Conservation (phyloP, 1,284 basidiomycete genomes). For the Polyporus tsugae region DNA sequence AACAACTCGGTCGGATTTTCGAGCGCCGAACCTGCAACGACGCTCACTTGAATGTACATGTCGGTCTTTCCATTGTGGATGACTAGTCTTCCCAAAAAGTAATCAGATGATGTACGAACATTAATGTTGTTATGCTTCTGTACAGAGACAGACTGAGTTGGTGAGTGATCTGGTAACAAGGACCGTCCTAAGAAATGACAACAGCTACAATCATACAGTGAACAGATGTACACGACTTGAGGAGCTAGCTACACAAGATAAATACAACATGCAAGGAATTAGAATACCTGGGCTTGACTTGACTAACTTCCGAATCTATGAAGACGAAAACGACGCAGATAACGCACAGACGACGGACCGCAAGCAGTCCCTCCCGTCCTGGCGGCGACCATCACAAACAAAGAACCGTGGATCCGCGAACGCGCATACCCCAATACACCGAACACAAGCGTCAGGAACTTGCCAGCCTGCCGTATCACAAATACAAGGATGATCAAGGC, state of each 20-base stretch:
- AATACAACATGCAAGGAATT: slow-evolving; percentile 22
- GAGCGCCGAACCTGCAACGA: too few relatives aligned
- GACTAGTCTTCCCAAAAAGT: too few relatives aligned
- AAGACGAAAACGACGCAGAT: background rate
- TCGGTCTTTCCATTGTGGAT: too few relatives aligned
- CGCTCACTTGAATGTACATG: too few relatives aligned
- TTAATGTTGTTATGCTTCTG: too few relatives aligned
- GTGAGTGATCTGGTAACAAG: background rate
- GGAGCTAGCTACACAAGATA: slow-evolving; percentile 26
- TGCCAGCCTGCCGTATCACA: background rate
- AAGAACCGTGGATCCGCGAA: background rate
- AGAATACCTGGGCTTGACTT: background rate
- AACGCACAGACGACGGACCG: background rate
- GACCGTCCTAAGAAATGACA: slow-evolving; percentile 5
- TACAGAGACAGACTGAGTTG: background rate
- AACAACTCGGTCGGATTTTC: too few relatives aligned
- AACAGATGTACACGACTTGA: slow-evolving; percentile 10
- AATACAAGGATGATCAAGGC: background rate
- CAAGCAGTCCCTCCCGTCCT: background rate
- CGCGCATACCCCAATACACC: background rate
- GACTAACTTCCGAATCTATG: slow-evolving; percentile 14
- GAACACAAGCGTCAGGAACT: background rate
- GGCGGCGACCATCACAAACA: background rate
- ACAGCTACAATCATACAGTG: slow-evolving; percentile 9
- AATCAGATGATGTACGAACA: background rate